Evolutionary conservation across 2,329 filamentous ascomycete species (phyloP), one percentile per base, ranked within the genome.

Genomic region (Pleoardoris graminearum): DNA sequence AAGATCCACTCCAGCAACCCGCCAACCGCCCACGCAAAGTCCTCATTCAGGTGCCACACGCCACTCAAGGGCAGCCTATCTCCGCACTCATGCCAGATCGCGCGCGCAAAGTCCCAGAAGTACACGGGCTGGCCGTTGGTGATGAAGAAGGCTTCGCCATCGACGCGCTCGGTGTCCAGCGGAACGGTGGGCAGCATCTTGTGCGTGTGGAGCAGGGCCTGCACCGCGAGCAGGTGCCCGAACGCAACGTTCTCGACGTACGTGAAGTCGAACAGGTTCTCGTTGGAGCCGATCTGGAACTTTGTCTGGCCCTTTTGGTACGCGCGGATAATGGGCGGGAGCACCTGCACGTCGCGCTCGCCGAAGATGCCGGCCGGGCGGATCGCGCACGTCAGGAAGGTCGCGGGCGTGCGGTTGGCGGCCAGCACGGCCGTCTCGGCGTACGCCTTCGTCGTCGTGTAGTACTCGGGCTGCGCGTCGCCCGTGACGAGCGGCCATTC

Each of bases 201-300:
- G 57, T 72, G 64, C 5, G 77, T 78, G 4, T 72, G 68, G 17
- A 82, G 72, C 0, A 84, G 76, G 0, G 79, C 80, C 12, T 76
- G 70, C 0, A 77, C 74, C 2, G 78, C 79, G 11, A 82, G 73
- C 44, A 82, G 67, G 57, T 83, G 80, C 0, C 76, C 80, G 58
- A 80, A 75, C 2, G 78, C 78, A 12, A 80, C 75, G 61, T 82
- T 82, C 35, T 72, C 77, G 38, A 80, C 76, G 58, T 81, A 81
- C 32, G 78, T 80, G 55, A 79, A 81, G 65, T 82, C 80, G 68
- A 80, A 82, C 2, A 81, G 68, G 61, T 82, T 82, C 50, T 77
- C 73, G 62, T 82, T 81, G 17, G 71, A 63, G 47, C 80, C 80
- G 42, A 82, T 70, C 56, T 82, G 79, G 56, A 78, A 76, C 60